phyloP scores from a whole-genome alignment of 1,284 basidiomycete species.

The Ceratobasidium sp. region DNA sequence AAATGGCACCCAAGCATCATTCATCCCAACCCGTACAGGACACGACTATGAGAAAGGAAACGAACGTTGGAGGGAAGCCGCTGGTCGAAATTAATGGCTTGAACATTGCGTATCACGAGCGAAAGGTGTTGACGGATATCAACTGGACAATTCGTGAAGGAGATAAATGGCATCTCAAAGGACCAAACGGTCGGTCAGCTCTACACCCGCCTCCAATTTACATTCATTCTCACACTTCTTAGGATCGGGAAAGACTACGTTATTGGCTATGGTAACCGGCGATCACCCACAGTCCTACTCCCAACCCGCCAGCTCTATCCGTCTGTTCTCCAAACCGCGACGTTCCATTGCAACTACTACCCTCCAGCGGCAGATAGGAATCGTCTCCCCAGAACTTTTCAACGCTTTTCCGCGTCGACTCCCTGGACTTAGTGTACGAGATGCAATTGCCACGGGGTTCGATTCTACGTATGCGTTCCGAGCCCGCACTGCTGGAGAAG shows the following conservation, averaged over 20 bases:
- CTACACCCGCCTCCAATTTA: neutral
- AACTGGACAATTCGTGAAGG: conserved; percentile 85
- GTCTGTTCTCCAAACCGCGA: conserved; percentile 80
- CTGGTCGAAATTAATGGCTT: conserved; percentile 76
- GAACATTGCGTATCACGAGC: conserved; percentile 77
- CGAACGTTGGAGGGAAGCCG: conserved; percentile 54
- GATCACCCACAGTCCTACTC: conserved; percentile 96
- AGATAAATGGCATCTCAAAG: conserved; percentile 89
- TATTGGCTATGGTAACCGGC: conserved; percentile 91
- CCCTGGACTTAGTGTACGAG: conserved; percentile 73
- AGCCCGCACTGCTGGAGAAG: conserved; percentile 61
- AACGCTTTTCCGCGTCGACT: conserved; percentile 88
- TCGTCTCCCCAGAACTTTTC: conserved; percentile 90
- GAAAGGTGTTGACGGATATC: conserved; percentile 78
- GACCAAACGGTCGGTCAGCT: conserved; percentile 78
- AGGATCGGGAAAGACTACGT: conserved; percentile 96
- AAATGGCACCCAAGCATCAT: conserved; percentile 49
- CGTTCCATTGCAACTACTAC: conserved; percentile 69
- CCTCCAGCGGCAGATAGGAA: conserved; percentile 75
- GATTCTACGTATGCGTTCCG: conserved; percentile 80
- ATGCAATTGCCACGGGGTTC: conserved; percentile 88
- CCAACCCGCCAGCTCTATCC: conserved; percentile 68
- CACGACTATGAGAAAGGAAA: conserved; percentile 1
- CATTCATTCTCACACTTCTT: conserved; percentile 41
- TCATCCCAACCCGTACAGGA: conserved; percentile 4